A percentile compares a stretch with the other conserved stretches of the same genome.
Evolutionary conservation across 2,329 filamentous ascomycete genomes (phyloP).

Genomic region (Talaromyces sp.): DNA sequence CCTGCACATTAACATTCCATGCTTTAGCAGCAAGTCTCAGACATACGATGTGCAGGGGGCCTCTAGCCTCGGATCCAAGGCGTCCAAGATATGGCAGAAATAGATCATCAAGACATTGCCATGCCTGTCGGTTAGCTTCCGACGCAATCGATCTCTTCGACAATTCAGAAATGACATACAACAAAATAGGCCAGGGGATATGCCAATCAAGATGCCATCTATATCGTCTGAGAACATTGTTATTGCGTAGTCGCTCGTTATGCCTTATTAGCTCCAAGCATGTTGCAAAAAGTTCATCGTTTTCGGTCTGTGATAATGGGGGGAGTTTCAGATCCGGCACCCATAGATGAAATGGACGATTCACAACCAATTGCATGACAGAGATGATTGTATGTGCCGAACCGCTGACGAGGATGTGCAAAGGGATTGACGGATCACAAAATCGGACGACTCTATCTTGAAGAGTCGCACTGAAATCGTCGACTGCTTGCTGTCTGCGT

Average conservation of each 20-base stretch:
- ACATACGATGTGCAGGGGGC: slow-evolving; percentile 6
- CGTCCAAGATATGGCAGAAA: slow-evolving; percentile 4
- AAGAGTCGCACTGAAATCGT: slow-evolving; percentile 49
- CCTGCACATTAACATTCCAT: slow-evolving; percentile 1
- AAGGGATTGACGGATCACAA: slow-evolving; percentile 46
- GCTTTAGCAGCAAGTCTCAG: slow-evolving; percentile 9
- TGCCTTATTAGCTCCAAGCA: slow-evolving; percentile 4
- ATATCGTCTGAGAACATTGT: neutral
- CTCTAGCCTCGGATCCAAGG: slow-evolving; percentile 3
- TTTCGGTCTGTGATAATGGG: neutral
- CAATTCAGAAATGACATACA: slow-evolving; percentile 3
- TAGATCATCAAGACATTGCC: neutral
- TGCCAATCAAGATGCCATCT: slow-evolving; percentile 11
- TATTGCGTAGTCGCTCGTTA: neutral
- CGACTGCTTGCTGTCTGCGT: slow-evolving; percentile 25
- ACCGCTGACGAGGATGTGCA: slow-evolving; percentile 65
- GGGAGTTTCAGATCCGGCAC: neutral
- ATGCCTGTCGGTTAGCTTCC: slow-evolving; percentile 1
- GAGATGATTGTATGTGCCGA: slow-evolving; percentile 66
- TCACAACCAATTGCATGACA: slow-evolving; percentile 71
- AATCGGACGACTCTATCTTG: slow-evolving; percentile 54
- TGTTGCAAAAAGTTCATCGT: slow-evolving; percentile 1
- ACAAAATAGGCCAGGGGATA: slow-evolving; percentile 8
- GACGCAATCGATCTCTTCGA: slow-evolving; percentile 3
- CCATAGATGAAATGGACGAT: slow-evolving; percentile 51